Base-by-base conservation (phyloP, 768 basidiomycete genomes). In the Boletus pseudo-olivaceus region DNA sequence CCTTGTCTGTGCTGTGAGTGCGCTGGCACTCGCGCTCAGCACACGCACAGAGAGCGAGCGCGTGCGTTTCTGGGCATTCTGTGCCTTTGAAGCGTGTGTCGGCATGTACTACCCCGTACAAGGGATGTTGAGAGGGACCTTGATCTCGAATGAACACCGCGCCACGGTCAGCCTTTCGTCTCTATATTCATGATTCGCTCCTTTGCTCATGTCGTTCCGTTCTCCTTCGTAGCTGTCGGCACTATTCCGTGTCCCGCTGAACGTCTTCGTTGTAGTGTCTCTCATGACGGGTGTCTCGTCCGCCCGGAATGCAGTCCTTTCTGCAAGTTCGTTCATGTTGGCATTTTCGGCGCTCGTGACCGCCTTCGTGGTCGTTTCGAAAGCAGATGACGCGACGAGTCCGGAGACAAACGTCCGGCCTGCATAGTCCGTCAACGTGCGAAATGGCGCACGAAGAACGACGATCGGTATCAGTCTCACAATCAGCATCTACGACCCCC, bases 31-130 rank as follows among this genome's bases (percentile, higher is more conserved):
- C 30, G 79, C 80, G 0, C 53, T 73, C 17, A 80, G 80, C 62
- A 74, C 84, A 30, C 62, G 68, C 11, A 77, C 74, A 8, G 55
- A 60, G 12, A 71, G 70, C 53, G 81, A 83, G 54, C 73, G 75
- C 34, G 56, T 75, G 19, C 78, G 87, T 5, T 89, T 88, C 61
- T 87, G 80, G 79, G 80, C 85, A 14, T 90, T 90, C 62, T 88
- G 88, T 59, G 71, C 78, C 14, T 90, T 88, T 56, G 87, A 90
- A 66, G 84, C 80, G 15, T 88, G 85, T 64, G 88, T 89, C 7
- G 87, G 87, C 43, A 80, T 87, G 82, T 89, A 89, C 63, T 89
- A 89, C 62, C 87, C 87, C 23, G 80, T 88, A 30, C 87, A 89
- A 54, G 87, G 87, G 29, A 88, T 86, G 78, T 70, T 89, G 20